Percentiles rank a stretch among this genome's conserved stretches.
Conservation (phyloP, 176 grass and related monocot species). For the Oropetium thomaeum region DNA sequence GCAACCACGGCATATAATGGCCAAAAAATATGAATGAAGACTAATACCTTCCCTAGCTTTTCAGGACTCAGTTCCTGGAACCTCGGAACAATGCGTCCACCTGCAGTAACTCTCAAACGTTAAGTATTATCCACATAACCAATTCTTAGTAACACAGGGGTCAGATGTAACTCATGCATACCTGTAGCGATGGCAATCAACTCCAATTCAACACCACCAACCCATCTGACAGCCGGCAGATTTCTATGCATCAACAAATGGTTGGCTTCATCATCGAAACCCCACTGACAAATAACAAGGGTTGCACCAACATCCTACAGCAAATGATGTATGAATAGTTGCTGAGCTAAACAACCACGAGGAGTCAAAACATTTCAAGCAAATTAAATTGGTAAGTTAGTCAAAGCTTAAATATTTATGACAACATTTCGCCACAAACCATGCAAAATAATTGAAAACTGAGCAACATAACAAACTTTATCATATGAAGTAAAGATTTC, state of each 20-base stretch:
- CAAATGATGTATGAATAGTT: background rate
- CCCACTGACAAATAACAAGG: slow-evolving; percentile 98
- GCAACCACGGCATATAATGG: background rate
- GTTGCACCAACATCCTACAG: slow-evolving; percentile 92
- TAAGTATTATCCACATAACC: background rate
- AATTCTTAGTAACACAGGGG: background rate
- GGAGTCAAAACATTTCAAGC: background rate
- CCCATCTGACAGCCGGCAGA: slow-evolving; percentile 97
- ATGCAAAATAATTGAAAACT: background rate
- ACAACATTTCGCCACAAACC: background rate
- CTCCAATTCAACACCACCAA: slow-evolving; percentile 98
- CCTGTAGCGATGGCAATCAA: slow-evolving; percentile 98
- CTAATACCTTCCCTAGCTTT: slow-evolving; percentile 85
- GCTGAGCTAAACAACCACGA: background rate
- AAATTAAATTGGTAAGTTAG: background rate
- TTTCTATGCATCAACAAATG: slow-evolving; percentile 89
- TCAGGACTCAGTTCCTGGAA: slow-evolving; percentile 88
- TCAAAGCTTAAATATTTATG: background rate
- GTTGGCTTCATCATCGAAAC: slow-evolving; percentile 99
- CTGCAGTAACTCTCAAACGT: slow-evolving; percentile 46
- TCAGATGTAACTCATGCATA: slow-evolving; percentile 12
- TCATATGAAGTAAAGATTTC: background rate
- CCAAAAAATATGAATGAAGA: background rate
- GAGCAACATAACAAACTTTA: background rate
- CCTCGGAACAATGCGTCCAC: slow-evolving; percentile 87